Conservation (phyloP, 225 moss, liverwort and hornwort species). For the Marchantia paleacea region DNA sequence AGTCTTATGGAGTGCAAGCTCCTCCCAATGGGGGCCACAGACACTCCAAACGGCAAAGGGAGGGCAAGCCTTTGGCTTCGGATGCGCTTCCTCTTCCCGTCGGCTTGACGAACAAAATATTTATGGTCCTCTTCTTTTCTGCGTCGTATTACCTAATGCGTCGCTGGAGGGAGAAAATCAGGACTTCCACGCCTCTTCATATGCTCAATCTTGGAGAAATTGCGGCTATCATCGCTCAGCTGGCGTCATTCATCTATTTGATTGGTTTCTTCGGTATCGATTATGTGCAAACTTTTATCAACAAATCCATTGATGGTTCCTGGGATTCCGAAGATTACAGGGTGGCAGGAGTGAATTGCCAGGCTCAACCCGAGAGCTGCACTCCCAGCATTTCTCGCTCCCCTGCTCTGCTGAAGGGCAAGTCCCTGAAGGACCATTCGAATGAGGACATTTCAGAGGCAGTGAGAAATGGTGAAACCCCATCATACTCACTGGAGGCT, state of each 20-base stretch:
- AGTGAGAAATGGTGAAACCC: slow-evolving; percentile 54
- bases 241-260: slow-evolving; percentile 82
- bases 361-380: slow-evolving; percentile 32
- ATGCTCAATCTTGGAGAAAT: slow-evolving; percentile 92
- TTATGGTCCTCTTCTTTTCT: slow-evolving; percentile 79
- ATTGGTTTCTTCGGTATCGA: slow-evolving; percentile 97
- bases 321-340: slow-evolving; percentile 87
- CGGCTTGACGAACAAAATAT: slow-evolving; percentile 87
- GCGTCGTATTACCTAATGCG: slow-evolving; percentile 89
- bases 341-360: slow-evolving; percentile 49
- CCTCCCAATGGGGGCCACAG: slow-evolving; percentile 22
- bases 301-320: slow-evolving; percentile 51
- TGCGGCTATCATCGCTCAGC: slow-evolving; percentile 65
- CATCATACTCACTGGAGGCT: slow-evolving; percentile 67
- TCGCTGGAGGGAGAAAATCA: slow-evolving; percentile 92
- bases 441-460: slow-evolving; percentile 72
- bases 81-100: slow-evolving; percentile 92
- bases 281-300: slow-evolving; percentile 84
- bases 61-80: slow-evolving; percentile 63
- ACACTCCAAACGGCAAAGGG: slow-evolving; percentile 31
- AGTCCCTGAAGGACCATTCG: slow-evolving; percentile 33
- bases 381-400: slow-evolving; percentile 19
- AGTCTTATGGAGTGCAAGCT: slow-evolving; percentile 15
- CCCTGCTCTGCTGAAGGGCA: slow-evolving; percentile 60
- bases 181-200: slow-evolving; percentile 79